Conservation (phyloP, 2,329 filamentous ascomycete species). For the Phyllosticta citriasiana region DNA sequence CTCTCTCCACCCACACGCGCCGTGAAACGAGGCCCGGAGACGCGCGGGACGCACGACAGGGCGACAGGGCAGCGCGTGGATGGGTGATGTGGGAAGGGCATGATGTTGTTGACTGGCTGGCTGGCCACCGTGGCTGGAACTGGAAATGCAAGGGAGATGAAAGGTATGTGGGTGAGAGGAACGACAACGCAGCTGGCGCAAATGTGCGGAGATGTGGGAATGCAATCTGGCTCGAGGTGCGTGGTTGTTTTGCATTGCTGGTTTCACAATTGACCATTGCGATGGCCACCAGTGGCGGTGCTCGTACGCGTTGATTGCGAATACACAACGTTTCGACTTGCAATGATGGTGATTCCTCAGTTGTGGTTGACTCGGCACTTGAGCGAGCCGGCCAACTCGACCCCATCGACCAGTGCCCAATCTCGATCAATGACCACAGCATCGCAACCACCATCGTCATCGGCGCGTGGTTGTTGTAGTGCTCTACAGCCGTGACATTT, state of each 20-base stretch:
- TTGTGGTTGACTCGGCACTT: background rate
- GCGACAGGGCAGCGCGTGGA: background rate
- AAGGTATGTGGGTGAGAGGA: background rate
- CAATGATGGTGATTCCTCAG: background rate
- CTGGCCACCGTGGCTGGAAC: background rate
- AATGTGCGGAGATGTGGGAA: background rate
- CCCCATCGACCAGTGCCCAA: background rate
- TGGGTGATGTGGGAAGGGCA: background rate
- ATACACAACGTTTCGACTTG: background rate
- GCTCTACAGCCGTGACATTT: background rate
- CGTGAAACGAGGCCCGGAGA: background rate
- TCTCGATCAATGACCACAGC: background rate
- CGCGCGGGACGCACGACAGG: background rate
- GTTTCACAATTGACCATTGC: background rate
- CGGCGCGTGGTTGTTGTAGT: background rate
- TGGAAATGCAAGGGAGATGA: background rate
- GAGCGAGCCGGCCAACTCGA: background rate
- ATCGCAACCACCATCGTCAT: background rate
- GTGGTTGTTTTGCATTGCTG: background rate
- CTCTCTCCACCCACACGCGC: background rate
- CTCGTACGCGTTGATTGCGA: background rate
- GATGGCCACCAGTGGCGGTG: background rate
- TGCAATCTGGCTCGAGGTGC: background rate
- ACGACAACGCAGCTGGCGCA: background rate
- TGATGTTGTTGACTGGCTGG: background rate